phyloP scores from a whole-genome alignment of 345 rosid genomes.

The Gossypioides kirkii region DNA sequence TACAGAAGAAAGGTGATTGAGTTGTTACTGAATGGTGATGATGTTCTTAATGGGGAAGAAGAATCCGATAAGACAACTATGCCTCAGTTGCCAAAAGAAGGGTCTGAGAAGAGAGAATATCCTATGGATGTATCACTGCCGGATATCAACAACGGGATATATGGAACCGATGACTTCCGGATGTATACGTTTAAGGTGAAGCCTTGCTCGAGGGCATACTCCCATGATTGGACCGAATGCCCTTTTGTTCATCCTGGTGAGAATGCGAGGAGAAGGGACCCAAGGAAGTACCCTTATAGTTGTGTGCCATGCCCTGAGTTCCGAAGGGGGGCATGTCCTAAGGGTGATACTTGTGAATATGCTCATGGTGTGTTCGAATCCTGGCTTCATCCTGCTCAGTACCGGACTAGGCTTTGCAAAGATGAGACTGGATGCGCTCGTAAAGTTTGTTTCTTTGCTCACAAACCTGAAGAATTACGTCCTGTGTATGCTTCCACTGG shows the following conservation, averaged over 20 bases:
- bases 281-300: slow-evolving; percentile 81
- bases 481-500: slow-evolving; percentile 92
- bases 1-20: slow-evolving; percentile 51
- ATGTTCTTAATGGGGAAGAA: slow-evolving; percentile 32
- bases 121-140: slow-evolving; percentile 61
- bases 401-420: slow-evolving; percentile 91
- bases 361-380: slow-evolving; percentile 98
- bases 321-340: slow-evolving; percentile 89
- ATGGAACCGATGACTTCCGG: slow-evolving; percentile 84
- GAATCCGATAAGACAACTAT: slow-evolving; percentile 32
- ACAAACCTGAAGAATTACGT: slow-evolving; percentile 73
- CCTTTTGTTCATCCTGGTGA: slow-evolving; percentile 98
- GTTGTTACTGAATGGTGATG: slow-evolving; percentile 46
- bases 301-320: slow-evolving; percentile 99
- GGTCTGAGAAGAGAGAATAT: slow-evolving; percentile 49
- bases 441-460: slow-evolving; percentile 98
- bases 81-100: slow-evolving; percentile 36
- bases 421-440: slow-evolving; percentile 87
- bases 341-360: slow-evolving; percentile 85
- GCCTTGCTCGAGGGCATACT: slow-evolving; percentile 90
- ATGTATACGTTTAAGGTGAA: slow-evolving; percentile 93
- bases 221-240: slow-evolving; percentile 98
- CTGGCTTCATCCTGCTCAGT: slow-evolving; percentile 98
- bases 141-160: slow-evolving; percentile 81
- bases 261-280: slow-evolving; percentile 98